Conservation (phyloP, 345 rosid genomes). For the Raphanus raphanistrum region DNA sequence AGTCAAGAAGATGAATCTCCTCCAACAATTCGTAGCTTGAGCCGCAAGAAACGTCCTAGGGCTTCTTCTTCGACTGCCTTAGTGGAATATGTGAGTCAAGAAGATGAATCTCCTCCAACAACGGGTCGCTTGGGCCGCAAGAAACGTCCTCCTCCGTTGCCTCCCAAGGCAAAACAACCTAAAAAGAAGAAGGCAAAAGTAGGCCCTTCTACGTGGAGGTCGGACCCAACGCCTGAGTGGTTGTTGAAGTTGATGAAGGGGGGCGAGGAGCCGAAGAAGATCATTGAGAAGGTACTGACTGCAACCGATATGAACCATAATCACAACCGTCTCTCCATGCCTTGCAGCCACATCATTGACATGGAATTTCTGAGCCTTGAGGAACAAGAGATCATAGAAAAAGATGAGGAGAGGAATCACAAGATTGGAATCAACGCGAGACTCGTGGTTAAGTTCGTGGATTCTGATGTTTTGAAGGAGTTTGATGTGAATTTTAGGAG, state of each 20-base stretch:
- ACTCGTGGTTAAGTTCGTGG: neutral
- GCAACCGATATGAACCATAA: neutral
- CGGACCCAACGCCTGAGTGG: constrained; percentile 13
- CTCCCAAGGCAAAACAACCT: neutral
- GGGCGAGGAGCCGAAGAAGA: neutral
- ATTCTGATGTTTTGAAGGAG: neutral
- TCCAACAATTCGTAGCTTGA: neutral
- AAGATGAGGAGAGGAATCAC: neutral
- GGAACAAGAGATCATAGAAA: neutral
- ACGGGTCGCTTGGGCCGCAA: neutral
- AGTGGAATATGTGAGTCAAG: neutral
- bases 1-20: neutral
- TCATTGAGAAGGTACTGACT: neutral
- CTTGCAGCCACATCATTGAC: neutral
- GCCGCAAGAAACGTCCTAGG: neutral
- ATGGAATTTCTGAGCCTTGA: neutral
- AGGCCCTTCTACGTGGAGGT: neutral
- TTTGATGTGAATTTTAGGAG: neutral
- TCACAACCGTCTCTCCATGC: constrained; percentile 13
- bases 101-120: neutral
- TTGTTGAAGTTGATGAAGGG: neutral
- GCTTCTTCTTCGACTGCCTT: neutral
- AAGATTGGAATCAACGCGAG: neutral
- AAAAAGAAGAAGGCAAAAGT: neutral
- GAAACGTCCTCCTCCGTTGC: neutral